Evolutionary conservation across 2,329 filamentous ascomycete species (phyloP).

Genomic region (Trichoderma atroviride): DNA sequence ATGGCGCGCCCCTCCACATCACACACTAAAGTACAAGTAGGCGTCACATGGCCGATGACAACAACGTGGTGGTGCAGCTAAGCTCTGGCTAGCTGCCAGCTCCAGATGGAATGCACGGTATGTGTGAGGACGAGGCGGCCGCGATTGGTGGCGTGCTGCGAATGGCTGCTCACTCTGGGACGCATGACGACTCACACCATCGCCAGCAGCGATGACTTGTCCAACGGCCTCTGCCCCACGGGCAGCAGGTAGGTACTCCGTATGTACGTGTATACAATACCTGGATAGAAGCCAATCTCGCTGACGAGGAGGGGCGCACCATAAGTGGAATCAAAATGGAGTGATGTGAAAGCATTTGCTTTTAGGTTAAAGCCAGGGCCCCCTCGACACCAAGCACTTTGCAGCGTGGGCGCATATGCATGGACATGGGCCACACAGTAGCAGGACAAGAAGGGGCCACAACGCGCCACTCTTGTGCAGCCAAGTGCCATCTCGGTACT

Average conservation of each 20-base stretch:
- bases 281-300: conserved; percentile 9
- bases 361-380: conserved; percentile 13
- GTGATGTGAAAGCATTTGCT: conserved; percentile 7
- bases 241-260: not conserved
- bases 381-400: not conserved
- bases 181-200: conserved; percentile 20
- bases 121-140: conserved; percentile 3
- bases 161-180: conserved; percentile 8
- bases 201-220: conserved; percentile 20
- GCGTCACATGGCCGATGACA: conserved; percentile 27
- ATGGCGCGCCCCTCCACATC: not conserved
- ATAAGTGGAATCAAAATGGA: conserved; percentile 5
- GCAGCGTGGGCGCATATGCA: conserved; percentile 5
- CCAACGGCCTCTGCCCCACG: conserved; percentile 14
- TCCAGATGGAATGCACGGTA: conserved; percentile 9
- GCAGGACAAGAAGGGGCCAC: conserved; percentile 15
- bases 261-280: not conserved
- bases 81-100: conserved; percentile 22
- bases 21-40: conserved; percentile 26
- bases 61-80: conserved; percentile 29
- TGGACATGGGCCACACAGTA: not conserved
- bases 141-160: conserved; percentile 16
- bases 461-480: conserved; percentile 25
- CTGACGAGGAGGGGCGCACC: conserved; percentile 1
- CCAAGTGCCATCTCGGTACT: conserved; percentile 30